phyloP scores from a whole-genome alignment of 2,329 filamentous ascomycete species.

The Lecanosticta acicola region DNA sequence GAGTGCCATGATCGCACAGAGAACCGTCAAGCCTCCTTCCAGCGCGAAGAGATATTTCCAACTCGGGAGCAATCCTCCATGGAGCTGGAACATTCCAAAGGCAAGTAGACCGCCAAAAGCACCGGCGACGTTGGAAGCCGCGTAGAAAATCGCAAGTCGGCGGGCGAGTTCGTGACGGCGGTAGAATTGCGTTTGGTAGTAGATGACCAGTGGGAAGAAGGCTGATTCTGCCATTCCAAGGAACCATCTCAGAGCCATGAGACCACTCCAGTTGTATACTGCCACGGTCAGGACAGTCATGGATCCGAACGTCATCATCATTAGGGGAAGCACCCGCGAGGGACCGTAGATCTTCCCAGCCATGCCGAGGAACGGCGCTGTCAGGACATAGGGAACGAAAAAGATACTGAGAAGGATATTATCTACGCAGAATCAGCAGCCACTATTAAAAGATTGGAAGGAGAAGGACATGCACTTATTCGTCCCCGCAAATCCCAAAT shows the following conservation, averaged over 20 bases:
- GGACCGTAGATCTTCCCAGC: conserved; percentile 64
- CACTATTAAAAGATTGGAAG: background rate
- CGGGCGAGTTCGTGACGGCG: conserved; percentile 64
- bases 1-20: conserved; percentile 57
- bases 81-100: conserved; percentile 57
- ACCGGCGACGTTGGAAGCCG: conserved; percentile 66
- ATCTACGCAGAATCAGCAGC: conserved; percentile 39
- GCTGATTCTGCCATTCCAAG: conserved; percentile 59
- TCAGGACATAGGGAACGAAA: conserved; percentile 68
- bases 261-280: conserved; percentile 56
- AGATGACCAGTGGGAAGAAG: conserved; percentile 65
- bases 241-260: conserved; percentile 65
- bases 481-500: conserved; percentile 53
- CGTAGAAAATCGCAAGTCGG: conserved; percentile 68
- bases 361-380: conserved; percentile 60
- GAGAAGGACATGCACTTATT: conserved; percentile 39
- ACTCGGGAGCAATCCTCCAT: conserved; percentile 44
- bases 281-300: conserved; percentile 57
- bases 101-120: conserved; percentile 58
- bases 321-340: conserved; percentile 48
- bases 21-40: conserved; percentile 53
- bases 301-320: conserved; percentile 62
- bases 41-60: conserved; percentile 65
- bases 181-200: conserved; percentile 60
- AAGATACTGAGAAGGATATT: conserved; percentile 67